Conservation (phyloP, 208 protist genomes). For the Leishmania tropica region DNA sequence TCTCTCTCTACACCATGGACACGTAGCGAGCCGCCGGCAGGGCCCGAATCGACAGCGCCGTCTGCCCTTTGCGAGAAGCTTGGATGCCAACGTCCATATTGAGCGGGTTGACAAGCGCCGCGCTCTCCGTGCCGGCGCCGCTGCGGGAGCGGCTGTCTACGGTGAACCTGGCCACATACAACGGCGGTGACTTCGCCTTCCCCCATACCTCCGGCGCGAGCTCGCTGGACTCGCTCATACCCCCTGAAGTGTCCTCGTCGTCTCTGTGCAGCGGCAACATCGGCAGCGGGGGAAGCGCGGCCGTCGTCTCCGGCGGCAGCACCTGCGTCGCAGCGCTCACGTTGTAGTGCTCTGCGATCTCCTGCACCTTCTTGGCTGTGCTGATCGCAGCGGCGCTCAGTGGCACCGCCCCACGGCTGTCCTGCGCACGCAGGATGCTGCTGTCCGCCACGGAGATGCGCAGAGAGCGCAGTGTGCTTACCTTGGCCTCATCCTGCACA, state of each 20-base stretch:
- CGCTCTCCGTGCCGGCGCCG: slow-evolving; percentile 1
- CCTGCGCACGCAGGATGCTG: slow-evolving; percentile 10
- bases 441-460: slow-evolving; percentile 28
- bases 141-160: not conserved
- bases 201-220: not conserved
- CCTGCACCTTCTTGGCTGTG: slow-evolving; percentile 28
- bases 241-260: slow-evolving; percentile 15
- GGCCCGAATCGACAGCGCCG: slow-evolving; percentile 4
- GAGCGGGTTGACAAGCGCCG: slow-evolving; percentile 20
- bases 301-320: slow-evolving; percentile 20
- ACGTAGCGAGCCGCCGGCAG: slow-evolving; percentile 30
- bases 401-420: slow-evolving; percentile 20
- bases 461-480: slow-evolving; percentile 20
- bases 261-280: slow-evolving; percentile 8
- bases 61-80: slow-evolving; percentile 6
- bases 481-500: slow-evolving; percentile 14
- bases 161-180: not conserved
- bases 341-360: slow-evolving; percentile 28
- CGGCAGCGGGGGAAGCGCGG: slow-evolving; percentile 28
- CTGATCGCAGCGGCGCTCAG: slow-evolving; percentile 17
- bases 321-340: slow-evolving; percentile 29
- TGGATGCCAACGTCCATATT: slow-evolving; percentile 21
- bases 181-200: slow-evolving; percentile 1
- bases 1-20: slow-evolving; percentile 8
- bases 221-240: slow-evolving; percentile 20